Evolutionary conservation across 1,284 basidiomycete genomes (phyloP), one percentile per base, ranked within the genome.

Genomic region (Erythrobasidium hasegawianum): DNA sequence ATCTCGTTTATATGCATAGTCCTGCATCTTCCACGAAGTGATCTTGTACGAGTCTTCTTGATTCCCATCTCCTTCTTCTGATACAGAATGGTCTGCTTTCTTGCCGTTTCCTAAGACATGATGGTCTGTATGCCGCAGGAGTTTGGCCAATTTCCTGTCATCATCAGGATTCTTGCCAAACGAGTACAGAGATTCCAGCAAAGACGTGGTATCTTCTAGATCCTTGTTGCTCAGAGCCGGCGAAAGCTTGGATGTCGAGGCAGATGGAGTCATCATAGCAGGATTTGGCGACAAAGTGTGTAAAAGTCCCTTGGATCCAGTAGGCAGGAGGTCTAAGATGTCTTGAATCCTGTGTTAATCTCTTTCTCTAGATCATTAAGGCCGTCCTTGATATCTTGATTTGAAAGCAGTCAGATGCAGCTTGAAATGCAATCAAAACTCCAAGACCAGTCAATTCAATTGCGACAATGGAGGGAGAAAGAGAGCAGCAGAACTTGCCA

Each of bases 21-120:
- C 93, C 74, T 89, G 88, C 90, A 96, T 92, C 80, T 90, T 94
- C 93, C 92, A 97, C 78, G 88, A 91, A 10, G 83, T 82, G 29
- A 96, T 40, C 16, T 27, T 59, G 40, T 58, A 68, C 14, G 67
- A 38, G 18, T 58, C 61, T 10, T 57, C 61, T 9, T 50, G n/a
- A n/a, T n/a, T n/a, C n/a, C n/a, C 50, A 20, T n/a, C 29, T 9
- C 41, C 24, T n/a, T 58, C 33, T 22, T 10, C 50, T 29, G n/a
- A 8, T 26, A 16, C 50, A 10, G 14, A 8, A 29, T n/a, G n/a
- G n/a, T 3, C 50, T 47, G 4, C 16, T 8, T 27, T 27, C 26
- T 29, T 53, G 26, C 50, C 50, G 8, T 50, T 40, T 10, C 33
- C 33, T 22, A 26, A 29, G n/a, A 58, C 62, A 57, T 50, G 55